phyloP scores from a whole-genome alignment of 1,284 basidiomycete species.

The Prillingera fragicola region DNA sequence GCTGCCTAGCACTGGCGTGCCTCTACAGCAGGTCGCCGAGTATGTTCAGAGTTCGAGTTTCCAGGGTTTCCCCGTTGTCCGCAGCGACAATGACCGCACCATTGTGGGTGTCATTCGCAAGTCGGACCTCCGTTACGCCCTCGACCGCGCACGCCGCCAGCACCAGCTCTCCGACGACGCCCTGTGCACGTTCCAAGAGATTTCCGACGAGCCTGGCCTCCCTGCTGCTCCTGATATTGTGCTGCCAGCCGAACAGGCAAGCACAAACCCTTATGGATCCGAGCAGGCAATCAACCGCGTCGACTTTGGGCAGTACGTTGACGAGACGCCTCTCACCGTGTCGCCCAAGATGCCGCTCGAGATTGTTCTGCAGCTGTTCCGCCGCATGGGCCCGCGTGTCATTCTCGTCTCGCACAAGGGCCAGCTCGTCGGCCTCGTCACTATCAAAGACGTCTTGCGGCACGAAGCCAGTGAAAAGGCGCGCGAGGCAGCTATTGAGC shows the following conservation, averaged over 20 bases:
- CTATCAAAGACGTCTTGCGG: constrained; percentile 90
- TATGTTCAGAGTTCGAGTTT: constrained; percentile 65
- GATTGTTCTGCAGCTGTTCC: constrained; percentile 93
- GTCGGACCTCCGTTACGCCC: constrained; percentile 74
- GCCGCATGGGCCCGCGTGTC: constrained; percentile 89
- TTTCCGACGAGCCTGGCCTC: constrained; percentile 17
- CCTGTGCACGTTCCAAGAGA: constrained; percentile 61
- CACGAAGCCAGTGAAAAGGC: constrained; percentile 58
- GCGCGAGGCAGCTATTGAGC: constrained; percentile 10
- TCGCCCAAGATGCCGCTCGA: constrained; percentile 90
- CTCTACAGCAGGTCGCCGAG: constrained; percentile 66
- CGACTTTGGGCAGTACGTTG: constrained; percentile 84
- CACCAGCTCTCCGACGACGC: constrained; percentile 61
- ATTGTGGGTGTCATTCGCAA: constrained; percentile 85
- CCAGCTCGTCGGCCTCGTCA: constrained; percentile 75
- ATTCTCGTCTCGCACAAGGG: constrained; percentile 88
- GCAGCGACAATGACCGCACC: constrained; percentile 51
- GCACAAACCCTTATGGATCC: constrained; percentile 12
- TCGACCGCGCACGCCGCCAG: constrained; percentile 67
- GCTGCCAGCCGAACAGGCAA: constrained; percentile 20
- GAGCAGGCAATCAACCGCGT: constrained; percentile 46
- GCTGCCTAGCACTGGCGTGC: constrained; percentile 68
- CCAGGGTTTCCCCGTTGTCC: constrained; percentile 88
- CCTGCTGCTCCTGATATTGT: constrained; percentile 31
- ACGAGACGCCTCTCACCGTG: constrained; percentile 89